Percentiles rank a stretch among this genome's conserved stretches.
Conservation (phyloP, 345 rosid genomes). For the Brassica nigra region DNA sequence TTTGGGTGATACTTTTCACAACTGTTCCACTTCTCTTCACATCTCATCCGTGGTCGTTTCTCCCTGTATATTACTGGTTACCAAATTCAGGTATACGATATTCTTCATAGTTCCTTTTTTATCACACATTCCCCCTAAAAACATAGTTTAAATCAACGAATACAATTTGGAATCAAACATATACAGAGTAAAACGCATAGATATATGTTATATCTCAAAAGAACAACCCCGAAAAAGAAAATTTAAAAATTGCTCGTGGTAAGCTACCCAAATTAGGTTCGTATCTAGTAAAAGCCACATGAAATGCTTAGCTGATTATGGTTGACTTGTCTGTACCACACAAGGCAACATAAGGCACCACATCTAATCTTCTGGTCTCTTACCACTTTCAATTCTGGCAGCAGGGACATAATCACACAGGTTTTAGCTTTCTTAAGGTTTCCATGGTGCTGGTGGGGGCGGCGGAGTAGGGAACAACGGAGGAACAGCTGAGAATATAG, state of each 20-base stretch:
- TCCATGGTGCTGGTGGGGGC: constrained; percentile 99
- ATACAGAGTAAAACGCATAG: constrained; percentile 35
- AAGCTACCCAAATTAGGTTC: constrained; percentile 17
- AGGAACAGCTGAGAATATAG: constrained; percentile 91
- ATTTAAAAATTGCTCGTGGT: constrained; percentile 12
- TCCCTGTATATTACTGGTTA: neutral
- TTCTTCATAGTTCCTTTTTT: neutral
- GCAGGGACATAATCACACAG: constrained; percentile 9
- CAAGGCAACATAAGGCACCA: neutral
- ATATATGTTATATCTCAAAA: constrained; percentile 34
- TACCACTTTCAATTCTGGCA: constrained; percentile 13
- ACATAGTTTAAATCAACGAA: constrained; percentile 18
- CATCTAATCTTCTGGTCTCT: constrained; percentile 26
- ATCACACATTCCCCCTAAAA: neutral
- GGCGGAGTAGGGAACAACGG: constrained; percentile 97
- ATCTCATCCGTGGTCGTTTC: neutral
- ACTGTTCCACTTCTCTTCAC: neutral
- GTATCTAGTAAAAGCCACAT: constrained; percentile 36
- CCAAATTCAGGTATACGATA: neutral
- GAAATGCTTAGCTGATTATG: constrained; percentile 35
- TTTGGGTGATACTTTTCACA: neutral
- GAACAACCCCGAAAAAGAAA: constrained; percentile 19
- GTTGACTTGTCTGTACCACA: constrained; percentile 24
- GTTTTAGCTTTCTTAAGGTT: constrained; percentile 55
- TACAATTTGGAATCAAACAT: constrained; percentile 41